Conservation (phyloP, 164 flowering plant genomes). For the Stephania yunnanensis region DNA sequence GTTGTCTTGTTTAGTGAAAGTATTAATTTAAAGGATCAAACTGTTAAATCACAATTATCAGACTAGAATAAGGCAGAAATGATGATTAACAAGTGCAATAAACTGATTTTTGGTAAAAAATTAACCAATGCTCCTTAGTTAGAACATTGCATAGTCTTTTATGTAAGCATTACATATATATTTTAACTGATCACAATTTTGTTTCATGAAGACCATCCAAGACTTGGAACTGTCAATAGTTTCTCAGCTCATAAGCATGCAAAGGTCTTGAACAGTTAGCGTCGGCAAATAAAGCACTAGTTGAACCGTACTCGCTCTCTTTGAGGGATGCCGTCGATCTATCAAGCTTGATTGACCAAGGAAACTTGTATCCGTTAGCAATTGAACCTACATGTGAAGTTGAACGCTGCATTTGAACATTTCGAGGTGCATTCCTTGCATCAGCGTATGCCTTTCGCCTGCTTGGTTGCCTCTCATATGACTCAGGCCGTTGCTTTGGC, state of each 20-base stretch:
- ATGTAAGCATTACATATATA: not conserved
- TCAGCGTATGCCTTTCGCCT: constrained; percentile 54
- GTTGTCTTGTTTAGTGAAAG: not conserved
- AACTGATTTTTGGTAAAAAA: not conserved
- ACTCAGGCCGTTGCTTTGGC: constrained; percentile 72
- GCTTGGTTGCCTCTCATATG: constrained; percentile 67
- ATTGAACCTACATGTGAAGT: constrained; percentile 70
- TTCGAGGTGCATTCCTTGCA: constrained; percentile 68
- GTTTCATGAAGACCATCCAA: not conserved
- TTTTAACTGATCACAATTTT: not conserved
- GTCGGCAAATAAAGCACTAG: constrained; percentile 63
- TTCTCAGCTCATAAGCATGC: constrained; percentile 57
- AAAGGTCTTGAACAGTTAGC: constrained; percentile 73
- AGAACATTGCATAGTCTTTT: not conserved
- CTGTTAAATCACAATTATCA: not conserved
- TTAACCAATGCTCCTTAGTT: not conserved
- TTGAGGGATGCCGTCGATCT: constrained; percentile 58
- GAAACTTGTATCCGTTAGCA: constrained; percentile 57
- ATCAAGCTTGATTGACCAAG: constrained; percentile 81
- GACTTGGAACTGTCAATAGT: not conserved
- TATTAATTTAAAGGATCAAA: not conserved
- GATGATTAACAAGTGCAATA: not conserved
- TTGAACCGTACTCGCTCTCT: constrained; percentile 84
- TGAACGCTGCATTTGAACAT: constrained; percentile 78
- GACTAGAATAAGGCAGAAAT: not conserved